phyloP scores from a whole-genome alignment of 2,329 filamentous ascomycete species.

The Cylindrodendrum hubeiense region DNA sequence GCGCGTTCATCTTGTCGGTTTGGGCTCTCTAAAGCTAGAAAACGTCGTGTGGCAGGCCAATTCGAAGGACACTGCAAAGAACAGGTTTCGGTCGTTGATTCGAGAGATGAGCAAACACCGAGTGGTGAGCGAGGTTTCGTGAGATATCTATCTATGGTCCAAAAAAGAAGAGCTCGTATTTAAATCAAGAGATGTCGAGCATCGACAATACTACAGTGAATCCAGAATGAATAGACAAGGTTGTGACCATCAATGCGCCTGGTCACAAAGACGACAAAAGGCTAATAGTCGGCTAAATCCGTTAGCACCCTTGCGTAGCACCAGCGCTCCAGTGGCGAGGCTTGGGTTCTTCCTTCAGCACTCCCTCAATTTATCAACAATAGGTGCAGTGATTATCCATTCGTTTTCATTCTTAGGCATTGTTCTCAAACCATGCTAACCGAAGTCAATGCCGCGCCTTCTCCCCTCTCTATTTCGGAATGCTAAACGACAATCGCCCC shows the following conservation, averaged over 20 bases:
- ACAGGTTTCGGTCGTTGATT: background rate
- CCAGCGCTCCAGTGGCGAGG: background rate
- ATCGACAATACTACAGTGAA: conserved; percentile 19
- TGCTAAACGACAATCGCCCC: conserved; percentile 65
- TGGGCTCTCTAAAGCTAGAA: conserved; percentile 2
- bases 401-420: background rate
- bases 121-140: background rate
- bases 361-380: background rate
- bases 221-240: conserved; percentile 24
- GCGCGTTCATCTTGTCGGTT: conserved; percentile 64
- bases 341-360: background rate
- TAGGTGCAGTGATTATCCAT: background rate
- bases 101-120: background rate
- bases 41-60: background rate
- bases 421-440: conserved; percentile 27
- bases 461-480: conserved; percentile 67
- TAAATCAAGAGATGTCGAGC: conserved; percentile 15
- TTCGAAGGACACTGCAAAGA: background rate
- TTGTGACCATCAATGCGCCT: conserved; percentile 23
- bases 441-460: conserved; percentile 71
- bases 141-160: conserved; percentile 18
- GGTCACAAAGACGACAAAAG: conserved; percentile 33
- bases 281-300: conserved; percentile 48
- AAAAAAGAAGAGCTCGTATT: conserved; percentile 26
- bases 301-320: conserved; percentile 1